Percentiles rank a stretch among this genome's conserved stretches.
Conservation (phyloP, 345 rosid genomes). For the Euphorbia lathyris region DNA sequence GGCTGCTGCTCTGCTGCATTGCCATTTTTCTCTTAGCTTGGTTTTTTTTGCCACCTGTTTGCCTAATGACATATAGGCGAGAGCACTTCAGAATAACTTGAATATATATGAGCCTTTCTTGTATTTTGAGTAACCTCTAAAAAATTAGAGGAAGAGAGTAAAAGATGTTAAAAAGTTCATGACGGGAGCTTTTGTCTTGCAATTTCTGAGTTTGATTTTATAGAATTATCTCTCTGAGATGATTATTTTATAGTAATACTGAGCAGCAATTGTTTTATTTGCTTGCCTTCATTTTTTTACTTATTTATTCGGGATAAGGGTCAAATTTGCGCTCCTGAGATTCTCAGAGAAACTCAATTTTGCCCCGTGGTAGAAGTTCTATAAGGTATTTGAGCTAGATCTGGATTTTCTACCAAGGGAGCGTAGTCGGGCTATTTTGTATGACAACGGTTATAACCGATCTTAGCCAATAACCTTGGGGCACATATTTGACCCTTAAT, state of each 20-base stretch:
- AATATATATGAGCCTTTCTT: not conserved
- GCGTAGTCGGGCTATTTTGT: too few relatives aligned
- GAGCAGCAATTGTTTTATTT: too few relatives aligned
- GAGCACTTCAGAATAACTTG: not conserved
- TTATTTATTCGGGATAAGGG: too few relatives aligned
- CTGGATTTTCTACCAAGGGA: too few relatives aligned
- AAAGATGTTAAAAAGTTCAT: not conserved
- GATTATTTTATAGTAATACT: not conserved
- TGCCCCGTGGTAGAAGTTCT: too few relatives aligned
- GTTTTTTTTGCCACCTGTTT: slow-evolving; percentile 13
- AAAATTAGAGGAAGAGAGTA: not conserved
- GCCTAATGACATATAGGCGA: not conserved
- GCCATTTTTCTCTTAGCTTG: not conserved
- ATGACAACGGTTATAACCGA: too few relatives aligned
- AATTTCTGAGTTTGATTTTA: not conserved
- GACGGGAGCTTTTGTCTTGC: not conserved
- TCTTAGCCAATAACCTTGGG: too few relatives aligned
- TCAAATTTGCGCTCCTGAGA: too few relatives aligned
- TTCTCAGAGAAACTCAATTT: too few relatives aligned
- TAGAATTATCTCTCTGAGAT: not conserved
- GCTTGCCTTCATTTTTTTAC: too few relatives aligned
- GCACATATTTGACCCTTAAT: too few relatives aligned
- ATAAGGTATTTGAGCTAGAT: too few relatives aligned
- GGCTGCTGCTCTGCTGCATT: slow-evolving; percentile 5
- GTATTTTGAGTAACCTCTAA: not conserved